Evolutionary conservation across 169 alveolate genomes (phyloP).

Genomic region (Plasmodium gaboni): DNA sequence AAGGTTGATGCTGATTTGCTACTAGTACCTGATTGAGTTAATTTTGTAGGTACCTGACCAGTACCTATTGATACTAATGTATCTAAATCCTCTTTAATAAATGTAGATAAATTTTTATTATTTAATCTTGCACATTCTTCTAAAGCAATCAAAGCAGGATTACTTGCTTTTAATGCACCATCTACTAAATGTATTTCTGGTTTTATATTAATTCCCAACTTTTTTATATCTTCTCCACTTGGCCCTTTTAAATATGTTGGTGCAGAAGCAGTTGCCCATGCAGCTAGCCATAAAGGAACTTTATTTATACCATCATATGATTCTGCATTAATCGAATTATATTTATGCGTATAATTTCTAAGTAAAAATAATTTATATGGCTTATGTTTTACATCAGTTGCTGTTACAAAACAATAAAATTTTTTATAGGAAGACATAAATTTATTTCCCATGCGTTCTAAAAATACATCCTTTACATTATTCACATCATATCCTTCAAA

Average conservation of each 20-base stretch:
- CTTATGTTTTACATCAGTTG: slow-evolving; percentile 84
- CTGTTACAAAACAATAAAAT: slow-evolving; percentile 83
- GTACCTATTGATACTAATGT: slow-evolving; percentile 78
- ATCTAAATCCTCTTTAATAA: slow-evolving; percentile 79
- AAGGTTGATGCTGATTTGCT: slow-evolving; percentile 49
- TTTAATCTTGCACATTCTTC: slow-evolving; percentile 82
- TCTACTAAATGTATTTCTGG: slow-evolving; percentile 86
- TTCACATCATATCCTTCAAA: slow-evolving; percentile 81
- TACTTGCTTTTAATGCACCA: slow-evolving; percentile 84
- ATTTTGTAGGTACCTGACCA: slow-evolving; percentile 61
- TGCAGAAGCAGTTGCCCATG: slow-evolving; percentile 88
- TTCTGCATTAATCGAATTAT: slow-evolving; percentile 72
- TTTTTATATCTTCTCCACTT: slow-evolving; percentile 76
- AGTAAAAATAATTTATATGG: slow-evolving; percentile 84
- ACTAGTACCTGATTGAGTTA: slow-evolving; percentile 66
- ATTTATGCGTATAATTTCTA: slow-evolving; percentile 81
- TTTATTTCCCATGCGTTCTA: slow-evolving; percentile 80
- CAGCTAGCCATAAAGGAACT: slow-evolving; percentile 90
- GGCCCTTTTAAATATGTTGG: slow-evolving; percentile 90
- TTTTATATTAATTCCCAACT: slow-evolving; percentile 79
- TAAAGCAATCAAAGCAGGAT: slow-evolving; percentile 86
- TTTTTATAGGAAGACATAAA: slow-evolving; percentile 75
- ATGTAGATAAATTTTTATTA: slow-evolving; percentile 42
- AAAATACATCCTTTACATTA: slow-evolving; percentile 74
- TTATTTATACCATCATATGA: slow-evolving; percentile 82